Evolutionary conservation across 2,329 filamentous ascomycete genomes (phyloP), one percentile per base, ranked within the genome.

Genomic region (Thelonectria olida): DNA sequence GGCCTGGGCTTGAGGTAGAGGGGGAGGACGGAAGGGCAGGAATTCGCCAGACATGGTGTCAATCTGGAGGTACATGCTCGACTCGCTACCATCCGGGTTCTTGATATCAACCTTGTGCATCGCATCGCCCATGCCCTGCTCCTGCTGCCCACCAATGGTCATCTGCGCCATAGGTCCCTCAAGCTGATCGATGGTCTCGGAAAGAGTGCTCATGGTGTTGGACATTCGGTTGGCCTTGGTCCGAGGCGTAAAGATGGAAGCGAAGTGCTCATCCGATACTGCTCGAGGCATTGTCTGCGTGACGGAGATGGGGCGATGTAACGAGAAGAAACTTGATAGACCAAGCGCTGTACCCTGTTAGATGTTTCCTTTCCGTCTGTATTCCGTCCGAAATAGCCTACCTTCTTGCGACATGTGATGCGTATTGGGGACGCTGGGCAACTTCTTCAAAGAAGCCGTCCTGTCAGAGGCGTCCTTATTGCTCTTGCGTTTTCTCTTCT

Each of bases 281-380:
- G 85, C 82, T 70, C 87, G 88, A 57, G 91, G 96, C 73, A 97
- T 90, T 68, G 90, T 90, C 70, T 90, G 89, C 50, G 90, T 93
- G 67, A 97, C 88, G 56, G 93, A 97, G 73, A 99, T 95, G 45
- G 96, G 96, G 63, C 96, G 90, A 80, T 99, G 93, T 67, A 97
- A 90, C 65, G 94, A 96, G 83, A 98, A 98, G 84, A 99, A 98
- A 62, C 91, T 91, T 7, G 95, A 96, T 45, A 97, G 84, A 65
- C 91, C 90, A 63, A 98, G 85, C 73, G 96, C 96, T 98, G 67
- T 5, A 65, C 25, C 13, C 20, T 49, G 59, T 73, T 52, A 69
- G 67, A 53, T 39, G 8, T 49, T 41, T 54, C 15, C 25, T 19
- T 8, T 1, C 9, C 25, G 17, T 20, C 17, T n/a, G 13, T 17